Percentiles rank a stretch among this genome's conserved stretches.
Evolutionary conservation across 1,284 basidiomycete species (phyloP).

Genomic region (Sparassis latifolia): DNA sequence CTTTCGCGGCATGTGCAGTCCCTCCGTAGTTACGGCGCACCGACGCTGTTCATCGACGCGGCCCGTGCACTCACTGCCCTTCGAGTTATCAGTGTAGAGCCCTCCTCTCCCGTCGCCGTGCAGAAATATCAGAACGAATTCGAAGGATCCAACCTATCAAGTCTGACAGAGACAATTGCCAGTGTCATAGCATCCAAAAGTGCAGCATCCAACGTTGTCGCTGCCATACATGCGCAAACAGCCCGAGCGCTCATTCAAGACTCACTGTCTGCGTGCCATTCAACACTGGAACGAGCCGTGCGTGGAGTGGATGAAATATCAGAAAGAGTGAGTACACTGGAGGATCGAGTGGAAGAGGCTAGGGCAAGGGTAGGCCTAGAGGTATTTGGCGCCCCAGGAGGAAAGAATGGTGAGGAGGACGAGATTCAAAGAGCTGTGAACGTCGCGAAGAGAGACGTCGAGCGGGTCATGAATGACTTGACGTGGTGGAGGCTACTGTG

Average conservation of each 20-base stretch:
- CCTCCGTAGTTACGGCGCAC: constrained; percentile 6
- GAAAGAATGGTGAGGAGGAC: constrained; percentile 24
- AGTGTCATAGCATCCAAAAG: constrained; percentile 22
- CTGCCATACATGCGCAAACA: constrained; percentile 23
- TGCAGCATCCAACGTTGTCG: constrained; percentile 5
- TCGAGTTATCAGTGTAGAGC: constrained; percentile 36
- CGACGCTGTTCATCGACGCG: constrained; percentile 46
- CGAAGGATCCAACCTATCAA: constrained; percentile 47
- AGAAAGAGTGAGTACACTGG: constrained; percentile 24
- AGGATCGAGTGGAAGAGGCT: constrained; percentile 27
- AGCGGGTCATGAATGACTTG: constrained; percentile 44
- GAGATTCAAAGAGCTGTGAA: constrained; percentile 46
- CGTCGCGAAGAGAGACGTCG: constrained; percentile 43
- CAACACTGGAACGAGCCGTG: constrained; percentile 21
- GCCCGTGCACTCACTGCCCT: constrained; percentile 48
- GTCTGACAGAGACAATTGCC: constrained; percentile 37
- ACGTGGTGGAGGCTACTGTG: constrained; percentile 65
- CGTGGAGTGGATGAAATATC: constrained; percentile 26
- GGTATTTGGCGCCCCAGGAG: constrained; percentile 29
- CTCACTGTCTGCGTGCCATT: constrained; percentile 29
- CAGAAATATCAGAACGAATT: constrained; percentile 62
- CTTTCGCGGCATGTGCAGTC: constrained; percentile 11
- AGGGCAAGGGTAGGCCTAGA: constrained; percentile 26
- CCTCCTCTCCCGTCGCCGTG: constrained; percentile 41
- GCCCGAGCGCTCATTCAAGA: constrained; percentile 28